phyloP scores from a whole-genome alignment of 2,329 filamentous ascomycete species.

The Hypoxylon sp. region DNA sequence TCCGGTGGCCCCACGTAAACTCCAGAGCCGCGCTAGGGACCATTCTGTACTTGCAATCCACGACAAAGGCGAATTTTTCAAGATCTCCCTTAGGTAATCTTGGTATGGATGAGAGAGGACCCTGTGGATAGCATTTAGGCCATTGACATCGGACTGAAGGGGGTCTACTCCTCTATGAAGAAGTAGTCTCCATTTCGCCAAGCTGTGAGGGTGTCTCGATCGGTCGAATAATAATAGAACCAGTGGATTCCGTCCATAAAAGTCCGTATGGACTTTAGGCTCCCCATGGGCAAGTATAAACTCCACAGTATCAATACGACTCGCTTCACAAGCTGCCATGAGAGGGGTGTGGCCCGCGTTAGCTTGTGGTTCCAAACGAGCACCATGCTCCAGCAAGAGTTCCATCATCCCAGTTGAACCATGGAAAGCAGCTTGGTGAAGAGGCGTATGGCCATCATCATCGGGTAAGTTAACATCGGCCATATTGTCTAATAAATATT shows the following conservation, averaged over 20 bases:
- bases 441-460: neutral
- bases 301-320: neutral
- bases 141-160: neutral
- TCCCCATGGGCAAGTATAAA: neutral
- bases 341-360: neutral
- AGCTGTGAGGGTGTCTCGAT: neutral
- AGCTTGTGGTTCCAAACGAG: neutral
- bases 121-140: neutral
- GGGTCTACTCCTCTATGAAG: neutral
- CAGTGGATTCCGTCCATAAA: neutral
- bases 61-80: neutral
- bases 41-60: neutral
- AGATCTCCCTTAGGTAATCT: neutral
- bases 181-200: neutral
- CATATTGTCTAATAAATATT: neutral
- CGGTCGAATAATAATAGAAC: neutral
- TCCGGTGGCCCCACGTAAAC: neutral
- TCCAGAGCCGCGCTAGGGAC: neutral
- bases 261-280: neutral
- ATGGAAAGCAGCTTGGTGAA: neutral
- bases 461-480: slow-evolving; percentile 1
- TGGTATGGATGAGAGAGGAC: neutral
- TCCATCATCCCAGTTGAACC: neutral
- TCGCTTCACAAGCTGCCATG: neutral
- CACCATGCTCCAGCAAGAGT: neutral